These are phyloP conservation scores for Phyllosticta citriasiana DNA, from an alignment of 2,329 filamentous ascomycete genomes.

Conservation along the genomic window DNA sequence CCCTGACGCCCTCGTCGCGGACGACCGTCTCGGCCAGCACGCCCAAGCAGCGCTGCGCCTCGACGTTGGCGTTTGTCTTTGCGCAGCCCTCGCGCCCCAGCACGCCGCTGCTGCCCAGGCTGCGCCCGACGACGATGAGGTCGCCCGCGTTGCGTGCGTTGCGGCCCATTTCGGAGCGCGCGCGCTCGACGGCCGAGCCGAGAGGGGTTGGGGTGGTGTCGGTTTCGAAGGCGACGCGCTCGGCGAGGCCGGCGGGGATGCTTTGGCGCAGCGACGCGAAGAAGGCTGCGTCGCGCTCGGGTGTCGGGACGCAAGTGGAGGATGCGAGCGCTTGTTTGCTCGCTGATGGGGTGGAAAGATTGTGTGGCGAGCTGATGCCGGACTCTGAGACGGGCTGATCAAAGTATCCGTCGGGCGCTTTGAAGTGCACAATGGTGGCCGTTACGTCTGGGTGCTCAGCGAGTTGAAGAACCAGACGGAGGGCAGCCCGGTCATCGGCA, in stretches of 20 bases:
- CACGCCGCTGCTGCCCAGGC: constrained; percentile 14
- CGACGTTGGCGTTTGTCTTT: constrained; percentile 16
- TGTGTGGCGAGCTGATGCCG: constrained; percentile 4
- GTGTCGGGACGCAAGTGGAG: constrained; percentile 2
- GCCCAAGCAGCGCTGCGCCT: constrained; percentile 43
- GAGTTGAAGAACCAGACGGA: constrained; percentile 75
- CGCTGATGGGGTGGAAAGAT: constrained; percentile 1
- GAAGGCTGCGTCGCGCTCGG: constrained; percentile 42
- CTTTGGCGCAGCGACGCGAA: constrained; percentile 49
- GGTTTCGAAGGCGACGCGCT: constrained; percentile 50
- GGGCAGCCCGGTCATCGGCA: constrained; percentile 67
- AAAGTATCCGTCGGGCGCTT: constrained; percentile 13
- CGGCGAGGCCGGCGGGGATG: constrained; percentile 39
- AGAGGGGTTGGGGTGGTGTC: constrained; percentile 29
- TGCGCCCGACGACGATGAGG: constrained; percentile 56
- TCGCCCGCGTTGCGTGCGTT: constrained; percentile 58
- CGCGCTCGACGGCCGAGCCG: constrained; percentile 41
- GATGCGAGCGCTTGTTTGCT: constrained; percentile 9
- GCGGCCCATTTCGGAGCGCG: constrained; percentile 50
- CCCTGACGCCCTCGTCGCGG: constrained; percentile 44
- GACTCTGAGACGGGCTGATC: constrained; percentile 8
- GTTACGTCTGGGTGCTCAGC: constrained; percentile 70
- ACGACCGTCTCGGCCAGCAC: constrained; percentile 52
- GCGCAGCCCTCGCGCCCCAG: constrained; percentile 14
- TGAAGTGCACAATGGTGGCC: constrained; percentile 60